Evolutionary conservation across 352 stramenopile genomes (phyloP).

Genomic region (Elongisporangium undulatum): DNA sequence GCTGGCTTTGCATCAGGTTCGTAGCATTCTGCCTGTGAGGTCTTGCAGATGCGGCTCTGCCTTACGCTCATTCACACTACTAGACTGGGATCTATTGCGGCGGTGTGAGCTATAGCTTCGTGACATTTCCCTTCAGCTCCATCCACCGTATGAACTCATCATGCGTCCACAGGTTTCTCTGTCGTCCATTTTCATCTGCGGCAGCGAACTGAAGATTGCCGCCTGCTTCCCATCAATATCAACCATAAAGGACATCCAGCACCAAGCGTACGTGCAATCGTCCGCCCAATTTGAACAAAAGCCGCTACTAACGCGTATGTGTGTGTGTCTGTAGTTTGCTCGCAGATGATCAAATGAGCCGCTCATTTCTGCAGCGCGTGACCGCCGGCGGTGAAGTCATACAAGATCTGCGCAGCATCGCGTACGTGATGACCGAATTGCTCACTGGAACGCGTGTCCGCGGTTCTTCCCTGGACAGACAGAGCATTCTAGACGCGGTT

Average conservation of each 20-base stretch:
- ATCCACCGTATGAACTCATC: not conserved
- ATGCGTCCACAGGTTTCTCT: slow-evolving; percentile 26
- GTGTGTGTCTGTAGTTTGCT: slow-evolving; percentile 7
- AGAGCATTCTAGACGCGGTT: slow-evolving; percentile 23
- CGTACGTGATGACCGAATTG: slow-evolving; percentile 59
- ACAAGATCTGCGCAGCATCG: slow-evolving; percentile 49
- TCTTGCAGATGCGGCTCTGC: not conserved
- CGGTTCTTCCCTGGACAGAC: slow-evolving; percentile 23
- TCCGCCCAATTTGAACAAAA: not conserved
- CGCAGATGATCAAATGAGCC: slow-evolving; percentile 19
- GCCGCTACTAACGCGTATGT: not conserved
- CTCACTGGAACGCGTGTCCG: slow-evolving; percentile 39
- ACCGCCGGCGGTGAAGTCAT: slow-evolving; percentile 2
- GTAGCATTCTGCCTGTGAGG: not conserved
- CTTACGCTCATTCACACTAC: not conserved
- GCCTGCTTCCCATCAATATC: slow-evolving; percentile 35
- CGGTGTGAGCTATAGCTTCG: slow-evolving; percentile 21
- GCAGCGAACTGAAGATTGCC: slow-evolving; percentile 26
- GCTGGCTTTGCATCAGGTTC: slow-evolving; percentile 23
- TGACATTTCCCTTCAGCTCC: not conserved
- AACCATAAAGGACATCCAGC: slow-evolving; percentile 13
- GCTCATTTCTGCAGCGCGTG: slow-evolving; percentile 18
- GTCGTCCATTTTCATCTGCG: slow-evolving; percentile 34
- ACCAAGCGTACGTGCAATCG: slow-evolving; percentile 10
- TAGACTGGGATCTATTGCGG: slow-evolving; percentile 16